A percentile compares a stretch with the other conserved stretches of the same genome.
Evolutionary conservation across 169 alveolate species (phyloP).

Genomic region (Amoebophrya sp.): DNA sequence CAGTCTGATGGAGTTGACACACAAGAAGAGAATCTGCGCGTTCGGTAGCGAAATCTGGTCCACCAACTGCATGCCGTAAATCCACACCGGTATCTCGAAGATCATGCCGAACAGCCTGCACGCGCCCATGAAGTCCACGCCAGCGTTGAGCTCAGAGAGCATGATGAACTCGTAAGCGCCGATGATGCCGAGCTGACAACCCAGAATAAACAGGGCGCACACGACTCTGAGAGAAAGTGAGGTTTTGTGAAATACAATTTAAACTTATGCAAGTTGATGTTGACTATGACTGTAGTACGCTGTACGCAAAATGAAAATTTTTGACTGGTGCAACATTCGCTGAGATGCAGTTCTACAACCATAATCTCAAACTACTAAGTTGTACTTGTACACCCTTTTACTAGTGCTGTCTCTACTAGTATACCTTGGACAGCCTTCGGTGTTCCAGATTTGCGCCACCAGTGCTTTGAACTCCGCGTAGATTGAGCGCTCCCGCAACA

Average conservation of each 20-base stretch:
- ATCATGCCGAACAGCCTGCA: neutral
- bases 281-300: too few species aligned
- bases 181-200: neutral
- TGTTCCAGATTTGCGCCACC: neutral
- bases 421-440: neutral
- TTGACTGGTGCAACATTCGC: too few species aligned
- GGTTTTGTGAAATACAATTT: too few species aligned
- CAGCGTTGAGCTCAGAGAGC: constrained; percentile 3
- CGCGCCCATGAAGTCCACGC: constrained; percentile 9
- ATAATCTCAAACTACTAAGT: too few species aligned
- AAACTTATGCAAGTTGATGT: too few species aligned
- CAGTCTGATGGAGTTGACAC: neutral
- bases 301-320: too few species aligned
- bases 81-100: neutral
- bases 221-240: too few species aligned
- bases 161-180: constrained; percentile 11
- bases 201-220: too few species aligned
- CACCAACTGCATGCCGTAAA: neutral
- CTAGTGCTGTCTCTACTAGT: too few species aligned
- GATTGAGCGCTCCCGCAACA: too few species aligned
- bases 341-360: too few species aligned
- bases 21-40: neutral
- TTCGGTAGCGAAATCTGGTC: neutral
- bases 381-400: too few species aligned
- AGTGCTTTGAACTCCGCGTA: neutral